Evolutionary conservation across 2,329 filamentous ascomycete genomes (phyloP), one percentile per base, ranked within the genome.

Genomic region (Hypoxylon sp.): DNA sequence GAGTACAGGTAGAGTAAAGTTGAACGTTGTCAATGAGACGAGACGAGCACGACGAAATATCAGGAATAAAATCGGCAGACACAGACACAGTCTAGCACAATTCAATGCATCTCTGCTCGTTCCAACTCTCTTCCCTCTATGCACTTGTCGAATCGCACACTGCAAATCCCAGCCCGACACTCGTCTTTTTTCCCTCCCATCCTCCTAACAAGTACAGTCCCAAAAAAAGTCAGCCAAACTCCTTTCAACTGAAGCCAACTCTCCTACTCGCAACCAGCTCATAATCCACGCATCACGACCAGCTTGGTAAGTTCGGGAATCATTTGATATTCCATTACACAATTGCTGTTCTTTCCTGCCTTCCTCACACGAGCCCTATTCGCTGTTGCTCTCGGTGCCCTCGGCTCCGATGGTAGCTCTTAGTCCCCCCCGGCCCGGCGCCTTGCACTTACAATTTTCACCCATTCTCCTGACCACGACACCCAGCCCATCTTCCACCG

Each of bases 1-100:
- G 11, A 50, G 64, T 56, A 61, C 61, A 61, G 58, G 6, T 17
- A 4, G 9, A 8, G 31, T 15, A 15, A 15, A 13, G 31, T 35
- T 17, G 29, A 33, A 33, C 29, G n/a, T 33, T n/a, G 29, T 33
- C 29, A 33, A 15, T 33, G 29, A 33, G 29, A 35, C 5, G n/a
- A 33, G 66, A 69, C 61, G 54, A 60, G 58, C 55, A 55, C 62
- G 59, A 57, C 54, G 54, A 55, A 60, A 53, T 50, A 53, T n/a
- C 49, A 55, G 64, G 55, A 51, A n/a, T n/a, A n/a, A n/a, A n/a
- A n/a, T n/a, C n/a, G n/a, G n/a, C n/a, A n/a, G n/a, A n/a, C n/a
- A n/a, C n/a, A n/a, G n/a, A n/a, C n/a, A n/a, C n/a, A n/a, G n/a
- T n/a, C n/a, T n/a, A n/a, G n/a, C n/a, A n/a, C n/a, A n/a, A n/a